A percentile compares a stretch with the other conserved stretches of the same genome.
Conservation (phyloP, 306 rosid species). For the Rosa chinensis region DNA sequence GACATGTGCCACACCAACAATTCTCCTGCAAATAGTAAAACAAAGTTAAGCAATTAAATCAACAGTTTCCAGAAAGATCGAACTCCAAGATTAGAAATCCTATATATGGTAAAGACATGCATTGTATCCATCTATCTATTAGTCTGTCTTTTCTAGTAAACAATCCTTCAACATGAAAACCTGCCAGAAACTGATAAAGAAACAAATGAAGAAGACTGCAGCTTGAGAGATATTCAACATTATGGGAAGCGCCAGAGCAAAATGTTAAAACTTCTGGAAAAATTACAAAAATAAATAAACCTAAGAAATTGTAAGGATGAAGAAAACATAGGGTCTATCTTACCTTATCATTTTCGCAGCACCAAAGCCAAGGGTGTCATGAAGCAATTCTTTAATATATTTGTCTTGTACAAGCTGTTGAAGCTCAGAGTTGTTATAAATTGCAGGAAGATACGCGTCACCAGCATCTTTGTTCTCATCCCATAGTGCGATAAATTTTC, state of each 20-base stretch:
- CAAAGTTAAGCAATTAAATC: background rate
- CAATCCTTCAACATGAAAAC: background rate
- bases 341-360: constrained; percentile 95
- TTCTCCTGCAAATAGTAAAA: constrained; percentile 58
- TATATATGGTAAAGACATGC: background rate
- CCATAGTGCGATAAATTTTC: constrained; percentile 72
- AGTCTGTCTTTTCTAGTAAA: background rate
- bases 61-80: background rate
- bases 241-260: background rate
- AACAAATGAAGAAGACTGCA: background rate
- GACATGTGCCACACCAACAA: constrained; percentile 89
- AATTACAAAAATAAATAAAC: background rate
- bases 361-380: constrained; percentile 86
- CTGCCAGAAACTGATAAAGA: background rate
- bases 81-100: background rate
- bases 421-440: constrained; percentile 68
- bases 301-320: background rate
- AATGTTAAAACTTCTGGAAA: background rate
- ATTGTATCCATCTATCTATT: background rate
- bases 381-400: constrained; percentile 61
- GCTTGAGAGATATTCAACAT: background rate
- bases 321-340: background rate
- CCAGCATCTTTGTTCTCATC: constrained; percentile 69
- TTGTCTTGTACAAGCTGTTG: constrained; percentile 57
- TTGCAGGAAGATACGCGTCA: constrained; percentile 78